Conservation (phyloP, 2,329 filamentous ascomycete species). For the Claviceps sorghi region DNA sequence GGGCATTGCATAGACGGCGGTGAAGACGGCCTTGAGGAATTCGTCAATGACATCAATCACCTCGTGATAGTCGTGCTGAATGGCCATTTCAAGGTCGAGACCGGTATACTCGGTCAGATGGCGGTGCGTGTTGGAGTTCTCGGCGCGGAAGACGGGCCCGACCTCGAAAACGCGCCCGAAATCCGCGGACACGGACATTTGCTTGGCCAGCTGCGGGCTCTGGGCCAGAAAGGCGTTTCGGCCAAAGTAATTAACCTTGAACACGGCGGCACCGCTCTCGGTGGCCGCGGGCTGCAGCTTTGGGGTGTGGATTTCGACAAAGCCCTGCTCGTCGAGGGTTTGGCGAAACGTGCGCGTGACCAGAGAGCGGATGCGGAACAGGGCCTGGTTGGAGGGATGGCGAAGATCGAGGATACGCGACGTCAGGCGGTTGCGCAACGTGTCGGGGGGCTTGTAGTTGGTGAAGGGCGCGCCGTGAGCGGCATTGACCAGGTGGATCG, state of each 20-base stretch:
- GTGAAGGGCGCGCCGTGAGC: conserved; percentile 35
- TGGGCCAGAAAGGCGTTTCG: conserved; percentile 78
- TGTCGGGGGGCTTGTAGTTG: conserved; percentile 50
- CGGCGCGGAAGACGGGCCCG: conserved; percentile 65
- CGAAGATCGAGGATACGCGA: conserved; percentile 75
- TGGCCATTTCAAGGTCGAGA: conserved; percentile 82
- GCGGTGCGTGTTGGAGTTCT: conserved; percentile 90
- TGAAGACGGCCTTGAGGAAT: conserved; percentile 61
- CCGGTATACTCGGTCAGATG: conserved; percentile 93
- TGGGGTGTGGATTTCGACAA: conserved; percentile 87
- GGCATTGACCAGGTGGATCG: conserved; percentile 36
- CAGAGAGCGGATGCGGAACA: conserved; percentile 75
- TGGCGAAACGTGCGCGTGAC: conserved; percentile 68
- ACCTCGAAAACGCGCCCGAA: conserved; percentile 76
- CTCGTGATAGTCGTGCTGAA: conserved; percentile 81
- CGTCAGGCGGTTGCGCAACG: conserved; percentile 51
- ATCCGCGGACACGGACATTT: conserved; percentile 82
- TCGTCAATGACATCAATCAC: conserved; percentile 65
- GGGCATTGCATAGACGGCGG: conserved; percentile 28
- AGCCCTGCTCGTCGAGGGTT: conserved; percentile 58
- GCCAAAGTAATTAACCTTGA: conserved; percentile 83
- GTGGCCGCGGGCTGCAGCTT: conserved; percentile 84
- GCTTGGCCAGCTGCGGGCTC: conserved; percentile 82
- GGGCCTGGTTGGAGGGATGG: conserved; percentile 71
- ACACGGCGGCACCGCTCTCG: conserved; percentile 82